Base-by-base conservation (phyloP, 371 early-diverging fungal species). In the Basidiobolus meristosporus region DNA sequence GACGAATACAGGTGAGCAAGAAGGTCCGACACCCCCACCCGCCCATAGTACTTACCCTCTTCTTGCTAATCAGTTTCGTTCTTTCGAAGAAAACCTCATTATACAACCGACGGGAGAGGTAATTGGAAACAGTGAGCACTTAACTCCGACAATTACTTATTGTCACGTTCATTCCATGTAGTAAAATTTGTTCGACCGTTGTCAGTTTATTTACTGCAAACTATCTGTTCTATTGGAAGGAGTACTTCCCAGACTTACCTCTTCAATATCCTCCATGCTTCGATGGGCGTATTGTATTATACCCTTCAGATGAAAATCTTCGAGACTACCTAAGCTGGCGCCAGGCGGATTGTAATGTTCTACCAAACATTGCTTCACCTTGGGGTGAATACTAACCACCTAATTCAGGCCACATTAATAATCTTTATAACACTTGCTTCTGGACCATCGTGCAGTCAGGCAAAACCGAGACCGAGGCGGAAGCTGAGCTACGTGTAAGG, bases 321-420 rank as follows among this genome's bases (percentile, higher is more conserved):
- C 66, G 80, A 43, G 95, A 96, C 56, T 96, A 96, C 55, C 59
- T 96, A 31, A 57, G 69, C 34, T 96, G 97, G 95, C 62, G 97
- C 23, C 95, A 93, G 56, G 95, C 77, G 6, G 97, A 96, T 53
- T 90, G 89, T 65, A 59, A 50, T 46, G 48, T 15, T n/a, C n/a
- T n/a, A n/a, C n/a, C n/a, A n/a, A n/a, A n/a, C n/a, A n/a, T n/a
- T n/a, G n/a, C n/a, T n/a, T n/a, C n/a, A n/a, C n/a, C n/a, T n/a
- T n/a, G n/a, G n/a, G n/a, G n/a, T n/a, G n/a, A n/a, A n/a, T n/a
- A n/a, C n/a, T n/a, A n/a, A n/a, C n/a, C n/a, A 16, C 9, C 10
- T 21, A 35, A 39, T 15, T 2, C 52, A 70, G 67, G 74, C 41
- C 86, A 80, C 47, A 82, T 82, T 50, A 85, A 87, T 50, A 82